These are phyloP conservation scores for Poa annua DNA, from an alignment of 176 grass and related monocot genomes.

Conservation along the genomic window DNA sequence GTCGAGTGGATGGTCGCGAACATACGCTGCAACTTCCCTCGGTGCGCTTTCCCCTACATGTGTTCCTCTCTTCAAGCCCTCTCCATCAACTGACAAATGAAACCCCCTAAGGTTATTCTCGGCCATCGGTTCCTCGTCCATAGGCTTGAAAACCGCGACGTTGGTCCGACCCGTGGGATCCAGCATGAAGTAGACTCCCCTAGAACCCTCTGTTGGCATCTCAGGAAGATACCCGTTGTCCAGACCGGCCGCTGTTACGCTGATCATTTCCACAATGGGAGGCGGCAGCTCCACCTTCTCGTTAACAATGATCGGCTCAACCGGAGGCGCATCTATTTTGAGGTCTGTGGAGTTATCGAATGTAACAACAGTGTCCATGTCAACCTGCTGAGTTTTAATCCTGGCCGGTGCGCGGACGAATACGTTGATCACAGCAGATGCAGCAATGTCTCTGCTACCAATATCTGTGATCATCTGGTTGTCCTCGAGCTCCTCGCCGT, in stretches of 20 bases:
- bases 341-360: slow-evolving; percentile 26
- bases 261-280: slow-evolving; percentile 41
- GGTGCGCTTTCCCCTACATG: slow-evolving; percentile 52
- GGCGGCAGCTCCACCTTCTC: slow-evolving; percentile 40
- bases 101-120: slow-evolving; percentile 51
- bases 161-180: slow-evolving; percentile 39
- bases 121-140: slow-evolving; percentile 62
- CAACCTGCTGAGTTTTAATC: slow-evolving; percentile 35
- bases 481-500: slow-evolving; percentile 54
- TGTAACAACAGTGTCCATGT: slow-evolving; percentile 47
- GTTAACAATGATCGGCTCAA: slow-evolving; percentile 49
- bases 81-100: slow-evolving; percentile 47
- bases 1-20: slow-evolving; percentile 49
- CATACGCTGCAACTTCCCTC: slow-evolving; percentile 54
- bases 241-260: slow-evolving; percentile 41
- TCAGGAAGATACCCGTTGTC: slow-evolving; percentile 53
- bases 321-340: slow-evolving; percentile 25
- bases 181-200: slow-evolving; percentile 65
- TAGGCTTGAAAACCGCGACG: slow-evolving; percentile 61
- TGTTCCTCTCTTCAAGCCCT: slow-evolving; percentile 57
- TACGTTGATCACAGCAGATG: slow-evolving; percentile 44
- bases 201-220: slow-evolving; percentile 55
- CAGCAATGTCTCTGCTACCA: neutral
- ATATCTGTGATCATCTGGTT: slow-evolving; percentile 51
- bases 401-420: slow-evolving; percentile 54